These are phyloP conservation scores for Aotearoamyces nothofagi DNA, from an alignment of 2,329 filamentous ascomycete species.

Conservation along the genomic window DNA sequence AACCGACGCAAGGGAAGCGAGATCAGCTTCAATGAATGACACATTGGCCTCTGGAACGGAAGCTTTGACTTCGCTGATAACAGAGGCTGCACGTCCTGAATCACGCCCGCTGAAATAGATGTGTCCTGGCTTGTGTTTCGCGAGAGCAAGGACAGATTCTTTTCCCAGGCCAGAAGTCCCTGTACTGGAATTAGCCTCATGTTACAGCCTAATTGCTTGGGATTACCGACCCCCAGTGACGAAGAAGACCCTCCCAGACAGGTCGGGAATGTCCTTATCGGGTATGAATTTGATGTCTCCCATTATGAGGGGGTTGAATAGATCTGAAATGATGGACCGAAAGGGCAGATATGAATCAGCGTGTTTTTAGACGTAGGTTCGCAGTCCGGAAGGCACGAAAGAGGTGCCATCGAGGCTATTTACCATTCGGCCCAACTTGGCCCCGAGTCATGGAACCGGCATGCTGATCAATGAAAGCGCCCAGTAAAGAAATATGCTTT, in stretches of 20 bases:
- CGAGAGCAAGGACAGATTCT: constrained; percentile 24
- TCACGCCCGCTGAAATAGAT: constrained; percentile 24
- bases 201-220: too few relatives aligned
- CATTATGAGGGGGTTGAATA: too few relatives aligned
- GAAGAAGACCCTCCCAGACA: constrained; percentile 24
- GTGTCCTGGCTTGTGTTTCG: constrained; percentile 23
- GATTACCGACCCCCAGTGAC: constrained; percentile 30
- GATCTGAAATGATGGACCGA: too few relatives aligned
- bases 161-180: constrained; percentile 28
- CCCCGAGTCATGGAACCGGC: too few relatives aligned
- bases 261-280: constrained; percentile 15
- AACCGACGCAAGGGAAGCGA: constrained; percentile 28
- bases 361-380: too few relatives aligned
- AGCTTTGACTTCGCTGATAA: constrained; percentile 23
- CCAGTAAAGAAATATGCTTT: too few relatives aligned
- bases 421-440: too few relatives aligned
- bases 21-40: constrained; percentile 27
- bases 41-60: constrained; percentile 12
- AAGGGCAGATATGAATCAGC: too few relatives aligned
- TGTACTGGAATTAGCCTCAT: constrained; percentile 1
- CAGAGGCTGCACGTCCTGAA: constrained; percentile 20
- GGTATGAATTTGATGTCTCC: background rate
- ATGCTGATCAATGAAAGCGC: too few relatives aligned
- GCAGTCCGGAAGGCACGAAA: too few relatives aligned
- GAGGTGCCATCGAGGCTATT: too few relatives aligned